Conservation (phyloP, 257 asterid genomes). For the Nicotiana sylvestris region DNA sequence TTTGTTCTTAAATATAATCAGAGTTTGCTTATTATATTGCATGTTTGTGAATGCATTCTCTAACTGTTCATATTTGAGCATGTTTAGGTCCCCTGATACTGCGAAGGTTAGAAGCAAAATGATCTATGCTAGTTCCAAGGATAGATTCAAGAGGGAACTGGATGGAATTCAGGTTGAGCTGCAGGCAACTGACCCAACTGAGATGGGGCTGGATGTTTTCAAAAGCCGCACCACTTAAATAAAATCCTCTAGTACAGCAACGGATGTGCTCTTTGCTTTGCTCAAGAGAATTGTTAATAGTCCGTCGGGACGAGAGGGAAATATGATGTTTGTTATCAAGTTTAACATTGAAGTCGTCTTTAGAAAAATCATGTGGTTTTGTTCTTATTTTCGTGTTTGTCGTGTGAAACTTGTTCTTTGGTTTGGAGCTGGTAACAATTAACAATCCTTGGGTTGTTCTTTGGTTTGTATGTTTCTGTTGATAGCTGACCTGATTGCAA, state of each 20-base stretch:
- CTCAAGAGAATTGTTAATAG: constrained; percentile 39
- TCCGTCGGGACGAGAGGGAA: constrained; percentile 29
- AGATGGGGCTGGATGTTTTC: constrained; percentile 36
- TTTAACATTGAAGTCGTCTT: constrained; percentile 15
- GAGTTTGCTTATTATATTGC: neutral
- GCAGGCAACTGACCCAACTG: constrained; percentile 46
- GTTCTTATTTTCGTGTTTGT: constrained; percentile 12
- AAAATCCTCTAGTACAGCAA: constrained; percentile 13
- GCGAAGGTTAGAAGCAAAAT: constrained; percentile 40
- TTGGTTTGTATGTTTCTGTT: neutral
- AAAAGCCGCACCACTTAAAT: constrained; percentile 34
- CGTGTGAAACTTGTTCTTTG: constrained; percentile 11
- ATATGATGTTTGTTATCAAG: constrained; percentile 25
- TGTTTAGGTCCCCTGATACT: constrained; percentile 34
- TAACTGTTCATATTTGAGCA: neutral
- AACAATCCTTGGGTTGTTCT: constrained; percentile 4
- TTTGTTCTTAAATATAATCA: neutral
- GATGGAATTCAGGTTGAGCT: constrained; percentile 46
- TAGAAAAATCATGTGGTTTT: constrained; percentile 6
- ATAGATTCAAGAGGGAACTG: constrained; percentile 40
- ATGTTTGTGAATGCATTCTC: neutral
- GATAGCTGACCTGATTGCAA: constrained; percentile 4
- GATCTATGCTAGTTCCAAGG: constrained; percentile 47
- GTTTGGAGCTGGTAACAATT: neutral
- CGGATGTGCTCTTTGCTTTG: constrained; percentile 16